Base-by-base conservation (phyloP, 116 monocot genomes). In the Cymodocea nodosa region DNA sequence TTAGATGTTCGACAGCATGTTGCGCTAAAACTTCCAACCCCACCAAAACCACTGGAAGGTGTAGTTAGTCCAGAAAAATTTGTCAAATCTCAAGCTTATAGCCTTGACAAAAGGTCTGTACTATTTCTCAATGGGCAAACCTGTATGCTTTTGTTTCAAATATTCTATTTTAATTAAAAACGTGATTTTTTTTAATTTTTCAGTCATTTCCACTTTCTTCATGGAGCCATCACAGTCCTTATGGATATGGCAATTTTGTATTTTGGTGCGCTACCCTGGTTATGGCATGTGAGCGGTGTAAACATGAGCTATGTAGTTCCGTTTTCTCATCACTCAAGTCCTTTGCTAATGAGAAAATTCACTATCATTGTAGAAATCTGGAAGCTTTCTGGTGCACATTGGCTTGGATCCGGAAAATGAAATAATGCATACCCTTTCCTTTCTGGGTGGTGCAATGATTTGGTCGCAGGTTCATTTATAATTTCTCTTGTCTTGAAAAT, bases 31-130 rank as follows among this genome's bases (percentile, higher is more conserved):
- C 74, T 87, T 50, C 85, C 85, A 17, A 80, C 50, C 53, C 81
- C 90, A 60, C 95, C 91, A 35, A 83, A 85, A 73, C 76, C 79
- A 60, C 70, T 97, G 51, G 74, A 74, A 69, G 90, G 85, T 63
- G 81, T 97, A 63, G 76, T 97, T 59, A 85, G 80, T 67, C 71
- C 74, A 71, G 91, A 97, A 36, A 97, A 97, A 68, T 97, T 97
- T 78, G 79, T 80, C 54, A 83, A 75, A 40, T 79, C 95, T 64
- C 83, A 81, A 74, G 81, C 87, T 70, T 97, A 97, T 75, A 87
- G 87, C 76, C 82, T 97, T 73, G 95, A 97, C 36, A 97, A 90
- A 77, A 97, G 95, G 95, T 94, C 69, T 58, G 11, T 24, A 17
- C 39, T 69, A 14, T 39, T 53, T 54, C 37, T 8, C 23, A 14